Evolutionary conservation across 1,284 basidiomycete species (phyloP), one percentile per base, ranked within the genome.

Genomic region (Malassezia nana): DNA sequence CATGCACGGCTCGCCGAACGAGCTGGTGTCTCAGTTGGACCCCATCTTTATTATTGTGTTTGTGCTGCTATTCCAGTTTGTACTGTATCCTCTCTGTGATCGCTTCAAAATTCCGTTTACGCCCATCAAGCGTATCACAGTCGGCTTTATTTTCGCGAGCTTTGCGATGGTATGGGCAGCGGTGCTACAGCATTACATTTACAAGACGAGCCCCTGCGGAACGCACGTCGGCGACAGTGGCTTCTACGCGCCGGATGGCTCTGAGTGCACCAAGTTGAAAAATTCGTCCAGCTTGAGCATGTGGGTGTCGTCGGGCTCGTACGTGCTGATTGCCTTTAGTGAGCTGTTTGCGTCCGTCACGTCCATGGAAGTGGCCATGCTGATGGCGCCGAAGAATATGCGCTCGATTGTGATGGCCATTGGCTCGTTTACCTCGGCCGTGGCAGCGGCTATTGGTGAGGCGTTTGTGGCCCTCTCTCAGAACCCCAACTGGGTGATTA

Each of bases 331-430:
- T 22, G 78, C 77, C 32, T 51, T 78, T 46, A 77, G 76, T 16
- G 78, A 79, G 77, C 87, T 91, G 68, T 80, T 91, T 50, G 86
- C 87, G 0, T 86, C 84, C 7, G 87, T 91, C 75, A 89, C 87
- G 16, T 75, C 76, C 48, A 69, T 78, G 61, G 88, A 91, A 74
- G 89, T 89, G 72, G 88, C 87, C 15, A 89, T 86, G 78, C 87
- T 84, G 55, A 89, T 75, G 62, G 75, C 76, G 9, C 76, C 76
- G 47, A 71, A 65, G 57, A 72, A 69, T 55, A 75, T 77, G 76
- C 66, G 73, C 6, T 75, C 74, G 32, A 66, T 77, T 35, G 72
- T 76, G 48, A 74, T 72, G 69, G 58, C 59, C 16, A 50, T 66
- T 42, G 68, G 73, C 85, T 76, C 88, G 32, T 86, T 89, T 77